Evolutionary conservation across 78 protist genomes (phyloP).

Genomic region (Dictyostelium citrinum): DNA sequence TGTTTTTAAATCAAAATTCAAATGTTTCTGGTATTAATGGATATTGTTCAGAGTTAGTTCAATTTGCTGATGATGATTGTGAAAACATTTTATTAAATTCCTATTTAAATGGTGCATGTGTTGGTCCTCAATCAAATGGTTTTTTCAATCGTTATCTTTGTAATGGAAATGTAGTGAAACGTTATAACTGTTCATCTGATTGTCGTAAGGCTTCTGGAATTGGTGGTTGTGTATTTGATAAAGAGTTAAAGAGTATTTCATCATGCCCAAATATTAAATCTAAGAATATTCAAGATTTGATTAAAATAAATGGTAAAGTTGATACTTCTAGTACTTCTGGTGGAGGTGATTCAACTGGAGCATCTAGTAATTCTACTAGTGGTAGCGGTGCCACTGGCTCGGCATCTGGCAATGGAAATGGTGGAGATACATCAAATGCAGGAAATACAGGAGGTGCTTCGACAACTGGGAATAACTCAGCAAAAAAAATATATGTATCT

Average conservation of each 20-base stretch:
- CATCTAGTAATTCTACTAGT: no score
- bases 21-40: background rate
- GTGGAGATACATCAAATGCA: background rate
- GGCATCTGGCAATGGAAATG: background rate
- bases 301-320: background rate
- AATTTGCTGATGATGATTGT: background rate
- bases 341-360: background rate
- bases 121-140: background rate
- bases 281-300: background rate
- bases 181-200: background rate
- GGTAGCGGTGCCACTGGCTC: background rate
- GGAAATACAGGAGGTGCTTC: background rate
- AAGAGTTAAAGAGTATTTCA: background rate
- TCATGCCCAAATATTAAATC: background rate
- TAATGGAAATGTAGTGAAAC: background rate
- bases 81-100: background rate
- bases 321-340: background rate
- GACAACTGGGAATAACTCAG: background rate
- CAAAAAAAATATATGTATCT: background rate
- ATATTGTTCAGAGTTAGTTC: background rate
- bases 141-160: background rate
- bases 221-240: background rate
- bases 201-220: background rate
- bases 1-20: background rate
- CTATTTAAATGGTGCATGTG: background rate